phyloP scores from a whole-genome alignment of 2,329 filamentous ascomycete species.

The Colletotrichum sp. region DNA sequence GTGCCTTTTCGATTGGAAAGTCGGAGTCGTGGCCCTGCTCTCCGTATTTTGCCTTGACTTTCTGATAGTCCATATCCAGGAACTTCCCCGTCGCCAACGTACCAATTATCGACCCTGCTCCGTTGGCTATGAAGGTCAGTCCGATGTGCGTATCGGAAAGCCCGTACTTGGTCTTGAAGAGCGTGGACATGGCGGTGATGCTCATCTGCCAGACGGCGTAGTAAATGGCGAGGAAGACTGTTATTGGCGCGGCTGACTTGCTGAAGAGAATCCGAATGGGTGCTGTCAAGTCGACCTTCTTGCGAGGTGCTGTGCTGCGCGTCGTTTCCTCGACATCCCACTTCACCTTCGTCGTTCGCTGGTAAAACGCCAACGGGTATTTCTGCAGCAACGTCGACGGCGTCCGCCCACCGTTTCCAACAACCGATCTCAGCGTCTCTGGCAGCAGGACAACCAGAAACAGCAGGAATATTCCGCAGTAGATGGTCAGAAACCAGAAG shows the following conservation, averaged over 20 bases:
- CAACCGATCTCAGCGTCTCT: slow-evolving; percentile 46
- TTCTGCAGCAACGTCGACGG: slow-evolving; percentile 24
- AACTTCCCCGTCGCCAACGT: slow-evolving; percentile 57
- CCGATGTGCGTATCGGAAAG: slow-evolving; percentile 51
- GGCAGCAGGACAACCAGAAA: slow-evolving; percentile 50
- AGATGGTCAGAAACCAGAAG: slow-evolving; percentile 60
- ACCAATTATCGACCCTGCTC: slow-evolving; percentile 58
- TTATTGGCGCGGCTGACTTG: slow-evolving; percentile 47
- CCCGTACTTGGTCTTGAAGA: slow-evolving; percentile 49
- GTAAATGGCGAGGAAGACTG: slow-evolving; percentile 53
- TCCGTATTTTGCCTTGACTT: slow-evolving; percentile 34
- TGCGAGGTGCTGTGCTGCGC: slow-evolving; percentile 5
- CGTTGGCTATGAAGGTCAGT: slow-evolving; percentile 59
- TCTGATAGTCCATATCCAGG: slow-evolving; percentile 55
- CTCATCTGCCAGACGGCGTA: slow-evolving; percentile 62
- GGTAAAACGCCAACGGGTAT: slow-evolving; percentile 39
- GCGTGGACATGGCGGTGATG: slow-evolving; percentile 56
- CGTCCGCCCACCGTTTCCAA: slow-evolving; percentile 42
- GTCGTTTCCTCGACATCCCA: slow-evolving; percentile 5
- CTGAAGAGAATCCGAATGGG: slow-evolving; percentile 52
- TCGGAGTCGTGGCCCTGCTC: background rate
- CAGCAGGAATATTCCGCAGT: slow-evolving; percentile 39
- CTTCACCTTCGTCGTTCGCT: slow-evolving; percentile 29
- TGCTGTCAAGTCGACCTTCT: slow-evolving; percentile 47
- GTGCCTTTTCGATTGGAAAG: slow-evolving; percentile 56